Percentiles rank a stretch among this genome's conserved stretches.
phyloP scores from a whole-genome alignment of 257 asterid species.

The Petunia secreta region DNA sequence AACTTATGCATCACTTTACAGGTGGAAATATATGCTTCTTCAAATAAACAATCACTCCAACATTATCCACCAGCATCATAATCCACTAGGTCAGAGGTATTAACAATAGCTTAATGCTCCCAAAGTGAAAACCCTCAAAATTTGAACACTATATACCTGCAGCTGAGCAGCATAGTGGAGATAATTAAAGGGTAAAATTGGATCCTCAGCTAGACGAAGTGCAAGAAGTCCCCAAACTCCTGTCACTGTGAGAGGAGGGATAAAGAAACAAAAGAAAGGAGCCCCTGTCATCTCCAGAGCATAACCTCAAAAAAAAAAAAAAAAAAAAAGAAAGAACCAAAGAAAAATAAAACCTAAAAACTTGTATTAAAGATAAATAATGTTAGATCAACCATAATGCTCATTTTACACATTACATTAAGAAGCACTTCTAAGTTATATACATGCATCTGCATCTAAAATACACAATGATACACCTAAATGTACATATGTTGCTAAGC shows the following conservation, averaged over 20 bases:
- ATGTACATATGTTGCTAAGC: neutral
- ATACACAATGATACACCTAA: too few species aligned
- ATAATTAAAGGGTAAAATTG: conserved; percentile 81
- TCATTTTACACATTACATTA: neutral
- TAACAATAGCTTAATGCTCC: neutral
- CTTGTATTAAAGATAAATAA: neutral
- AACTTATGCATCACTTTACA: neutral
- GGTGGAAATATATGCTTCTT: conserved; percentile 10
- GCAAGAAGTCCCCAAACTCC: conserved; percentile 96
- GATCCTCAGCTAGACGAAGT: conserved; percentile 81
- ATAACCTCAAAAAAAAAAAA: neutral
- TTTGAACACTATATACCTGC: conserved; percentile 50
- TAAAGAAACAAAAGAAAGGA: conserved; percentile 19
- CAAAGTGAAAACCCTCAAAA: conserved; percentile 18
- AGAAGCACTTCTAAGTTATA: neutral
- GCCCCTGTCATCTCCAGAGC: conserved; percentile 6
- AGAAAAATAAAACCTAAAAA: neutral
- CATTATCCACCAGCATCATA: conserved; percentile 6
- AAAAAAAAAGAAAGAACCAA: neutral
- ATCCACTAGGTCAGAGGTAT: neutral
- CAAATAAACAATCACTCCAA: neutral
- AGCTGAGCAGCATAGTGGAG: conserved; percentile 72
- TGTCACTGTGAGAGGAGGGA: conserved; percentile 49
- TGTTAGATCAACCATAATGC: neutral
- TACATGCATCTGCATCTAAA: neutral